These are phyloP conservation scores for Salix viminalis DNA, from an alignment of 345 rosid species.

Conservation along the genomic window DNA sequence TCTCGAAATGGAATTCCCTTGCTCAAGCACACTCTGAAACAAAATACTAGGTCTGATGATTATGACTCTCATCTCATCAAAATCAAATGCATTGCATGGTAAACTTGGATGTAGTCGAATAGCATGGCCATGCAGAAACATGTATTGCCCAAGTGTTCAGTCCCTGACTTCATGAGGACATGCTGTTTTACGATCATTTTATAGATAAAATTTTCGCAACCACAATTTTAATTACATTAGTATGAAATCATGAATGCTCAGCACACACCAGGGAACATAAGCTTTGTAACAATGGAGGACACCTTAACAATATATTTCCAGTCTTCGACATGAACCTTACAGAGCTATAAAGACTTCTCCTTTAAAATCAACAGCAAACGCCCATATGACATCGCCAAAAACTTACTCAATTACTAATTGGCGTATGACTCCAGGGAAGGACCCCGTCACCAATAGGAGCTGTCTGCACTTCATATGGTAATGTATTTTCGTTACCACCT, in stretches of 20 bases:
- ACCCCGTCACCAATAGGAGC: slow-evolving; percentile 75
- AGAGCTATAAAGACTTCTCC: not conserved
- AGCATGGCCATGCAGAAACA: not conserved
- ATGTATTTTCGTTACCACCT: not conserved
- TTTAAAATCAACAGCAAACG: not conserved
- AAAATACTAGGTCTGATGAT: not conserved
- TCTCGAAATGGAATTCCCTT: slow-evolving; percentile 25
- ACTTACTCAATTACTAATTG: slow-evolving; percentile 74
- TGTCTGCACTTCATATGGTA: slow-evolving; percentile 64
- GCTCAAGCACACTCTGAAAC: slow-evolving; percentile 21
- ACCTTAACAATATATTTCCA: not conserved
- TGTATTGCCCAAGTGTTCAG: not conserved
- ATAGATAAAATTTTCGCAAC: no score
- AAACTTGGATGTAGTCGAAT: not conserved
- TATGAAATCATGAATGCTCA: not conserved
- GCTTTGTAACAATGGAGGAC: no score
- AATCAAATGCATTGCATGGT: not conserved
- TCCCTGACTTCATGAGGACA: not conserved
- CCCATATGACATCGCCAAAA: not conserved
- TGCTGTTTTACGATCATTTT: no score
- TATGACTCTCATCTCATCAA: not conserved
- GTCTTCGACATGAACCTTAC: not conserved
- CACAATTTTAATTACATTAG: not conserved
- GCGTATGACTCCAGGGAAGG: slow-evolving; percentile 85
- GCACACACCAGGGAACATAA: no score